Base-by-base conservation (phyloP, 305 asterid species). In the Fraxinus dipetala region DNA sequence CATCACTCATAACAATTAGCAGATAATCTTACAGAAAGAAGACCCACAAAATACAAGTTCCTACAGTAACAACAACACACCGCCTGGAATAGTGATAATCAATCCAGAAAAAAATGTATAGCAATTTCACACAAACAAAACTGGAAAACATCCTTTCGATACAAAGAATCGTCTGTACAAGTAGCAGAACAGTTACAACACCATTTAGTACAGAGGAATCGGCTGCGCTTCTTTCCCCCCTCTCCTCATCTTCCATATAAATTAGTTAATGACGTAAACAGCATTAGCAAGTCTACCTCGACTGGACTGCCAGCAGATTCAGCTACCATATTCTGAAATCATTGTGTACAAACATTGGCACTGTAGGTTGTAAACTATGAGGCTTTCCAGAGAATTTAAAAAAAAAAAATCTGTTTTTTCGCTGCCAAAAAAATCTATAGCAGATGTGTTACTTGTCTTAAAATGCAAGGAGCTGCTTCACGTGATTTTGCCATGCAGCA, bases 401-500 rank as follows among this genome's bases (percentile, higher is more conserved):
- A 14, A 14, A 45, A 45, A 45, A 45, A 43, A 2, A 11, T 2
- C 9, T 45, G 14, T 10, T 45, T 45, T 45, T 14, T 45, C 6
- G 59, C 59, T 0, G 20, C 9, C 40, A 6, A 35, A 35, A 35
- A 35, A 35, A 35, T 35, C 1, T 35, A 35, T 6, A 5, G 40
- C 40, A 14, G 48, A 40, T 10, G 14, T 48, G 79, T 84, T 87
- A 93, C 87, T 94, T 91, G 32, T 95, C 99, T 74, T 94, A 91
- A 84, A 88, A 95, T 28, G 98, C 92, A 77, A 91, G 90, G 82
- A 94, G 99, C 90, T 94, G 97, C 86, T 94, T 95, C 86, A 94
- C 91, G 76, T 94, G 98, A 86, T 95, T 94, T 85, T 91, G 96
- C 99, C 98, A 95, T 0, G 91, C 92, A 79, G 91, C 91, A 85